These are phyloP conservation scores for Neofusicoccum cordaticola DNA, from an alignment of 2,329 filamentous ascomycete species.

Conservation along the genomic window DNA sequence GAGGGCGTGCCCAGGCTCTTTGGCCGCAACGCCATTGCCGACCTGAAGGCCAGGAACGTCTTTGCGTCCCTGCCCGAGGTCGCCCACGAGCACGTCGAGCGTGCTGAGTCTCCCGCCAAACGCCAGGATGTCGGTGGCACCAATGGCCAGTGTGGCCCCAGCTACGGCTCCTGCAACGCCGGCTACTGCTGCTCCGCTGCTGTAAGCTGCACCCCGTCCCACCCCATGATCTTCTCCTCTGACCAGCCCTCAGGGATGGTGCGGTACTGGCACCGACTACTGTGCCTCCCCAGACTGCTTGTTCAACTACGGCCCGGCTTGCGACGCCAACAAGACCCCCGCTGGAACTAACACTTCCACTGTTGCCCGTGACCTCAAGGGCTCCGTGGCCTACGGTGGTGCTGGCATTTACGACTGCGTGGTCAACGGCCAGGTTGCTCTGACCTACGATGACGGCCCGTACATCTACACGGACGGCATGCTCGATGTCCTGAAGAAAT, in stretches of 20 bases:
- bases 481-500: conserved; percentile 58
- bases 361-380: conserved; percentile 53
- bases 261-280: conserved; percentile 54
- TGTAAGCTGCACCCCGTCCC: conserved; percentile 27
- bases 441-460: conserved; percentile 68
- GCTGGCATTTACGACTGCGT: conserved; percentile 56
- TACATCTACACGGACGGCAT: conserved; percentile 60
- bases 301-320: conserved; percentile 59
- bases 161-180: conserved; percentile 25
- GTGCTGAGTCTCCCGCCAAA: conserved; percentile 24
- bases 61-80: conserved; percentile 26
- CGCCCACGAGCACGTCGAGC: conserved; percentile 22
- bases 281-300: conserved; percentile 62
- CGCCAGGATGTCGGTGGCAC: conserved; percentile 30
- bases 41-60: conserved; percentile 33
- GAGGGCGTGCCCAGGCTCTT: conserved; percentile 33
- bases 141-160: conserved; percentile 31
- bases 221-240: neutral
- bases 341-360: conserved; percentile 55
- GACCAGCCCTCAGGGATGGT: conserved; percentile 43
- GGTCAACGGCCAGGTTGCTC: conserved; percentile 58
- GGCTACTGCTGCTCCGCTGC: conserved; percentile 35
- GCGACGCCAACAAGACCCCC: conserved; percentile 57
- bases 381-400: conserved; percentile 56
- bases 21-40: conserved; percentile 32